Evolutionary conservation across 2,329 filamentous ascomycete genomes (phyloP).

Genomic region (Beauveria asiatica): DNA sequence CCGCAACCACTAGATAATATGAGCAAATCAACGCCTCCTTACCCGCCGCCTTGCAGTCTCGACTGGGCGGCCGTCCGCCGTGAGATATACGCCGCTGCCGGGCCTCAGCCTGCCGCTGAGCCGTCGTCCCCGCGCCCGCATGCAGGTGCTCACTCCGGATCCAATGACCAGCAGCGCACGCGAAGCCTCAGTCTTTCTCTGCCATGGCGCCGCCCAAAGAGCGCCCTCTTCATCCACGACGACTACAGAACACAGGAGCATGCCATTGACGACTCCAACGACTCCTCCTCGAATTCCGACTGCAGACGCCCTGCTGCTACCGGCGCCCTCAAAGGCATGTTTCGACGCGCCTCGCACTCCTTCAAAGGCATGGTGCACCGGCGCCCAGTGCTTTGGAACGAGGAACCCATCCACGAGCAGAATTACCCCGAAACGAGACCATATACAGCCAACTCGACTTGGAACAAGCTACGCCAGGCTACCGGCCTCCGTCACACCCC

Average conservation of each 20-base stretch:
- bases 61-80: slow-evolving; percentile 7
- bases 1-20: neutral
- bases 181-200: slow-evolving; percentile 44
- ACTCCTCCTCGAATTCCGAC: slow-evolving; percentile 11
- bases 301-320: slow-evolving; percentile 20
- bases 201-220: slow-evolving; percentile 41
- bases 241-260: slow-evolving; percentile 21
- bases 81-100: slow-evolving; percentile 3
- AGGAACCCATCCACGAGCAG: slow-evolving; percentile 23
- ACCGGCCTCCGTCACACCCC: slow-evolving; percentile 41
- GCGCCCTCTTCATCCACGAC: slow-evolving; percentile 28
- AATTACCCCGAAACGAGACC: slow-evolving; percentile 25
- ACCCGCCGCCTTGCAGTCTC: neutral
- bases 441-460: slow-evolving; percentile 40
- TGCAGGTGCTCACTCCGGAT: slow-evolving; percentile 12
- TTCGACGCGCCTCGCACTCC: slow-evolving; percentile 48
- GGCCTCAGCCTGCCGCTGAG: neutral
- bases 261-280: slow-evolving; percentile 23
- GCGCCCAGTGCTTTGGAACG: slow-evolving; percentile 33
- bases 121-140: neutral
- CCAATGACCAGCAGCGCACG: slow-evolving; percentile 31
- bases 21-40: neutral
- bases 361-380: slow-evolving; percentile 44
- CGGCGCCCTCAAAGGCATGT: slow-evolving; percentile 38
- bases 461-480: slow-evolving; percentile 43